Conservation (phyloP, 208 protist species). For the Naegleria fowleri region DNA sequence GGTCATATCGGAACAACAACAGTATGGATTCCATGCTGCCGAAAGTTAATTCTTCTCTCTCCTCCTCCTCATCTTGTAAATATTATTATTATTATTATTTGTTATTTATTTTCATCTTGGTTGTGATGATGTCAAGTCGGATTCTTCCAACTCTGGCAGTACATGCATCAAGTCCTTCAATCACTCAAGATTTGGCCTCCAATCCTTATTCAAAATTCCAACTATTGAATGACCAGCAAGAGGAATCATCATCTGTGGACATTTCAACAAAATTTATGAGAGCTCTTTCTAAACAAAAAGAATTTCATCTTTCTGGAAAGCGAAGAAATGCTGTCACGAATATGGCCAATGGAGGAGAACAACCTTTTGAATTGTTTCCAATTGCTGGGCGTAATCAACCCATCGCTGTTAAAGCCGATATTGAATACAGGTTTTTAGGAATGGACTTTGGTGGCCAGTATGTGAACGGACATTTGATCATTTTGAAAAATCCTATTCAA, state of each 20-base stretch:
- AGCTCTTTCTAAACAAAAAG: background rate
- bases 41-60: too few species aligned
- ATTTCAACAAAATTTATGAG: background rate
- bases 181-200: background rate
- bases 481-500: background rate
- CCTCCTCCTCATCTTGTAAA: too few species aligned
- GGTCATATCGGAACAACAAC: too few species aligned
- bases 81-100: too few species aligned
- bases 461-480: slow-evolving; percentile 1
- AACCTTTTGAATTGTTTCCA: background rate
- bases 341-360: background rate
- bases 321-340: background rate
- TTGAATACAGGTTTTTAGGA: background rate
- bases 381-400: background rate
- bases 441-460: background rate
- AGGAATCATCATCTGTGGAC: too few species aligned
- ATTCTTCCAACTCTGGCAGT: too few species aligned
- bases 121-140: too few species aligned
- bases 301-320: background rate
- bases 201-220: background rate
- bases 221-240: background rate
- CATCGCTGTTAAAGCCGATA: background rate
- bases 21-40: too few species aligned
- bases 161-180: background rate
- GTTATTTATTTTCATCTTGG: too few species aligned